phyloP scores from a whole-genome alignment of 2,329 filamentous ascomycete genomes.

The Hypoxylon sp. region DNA sequence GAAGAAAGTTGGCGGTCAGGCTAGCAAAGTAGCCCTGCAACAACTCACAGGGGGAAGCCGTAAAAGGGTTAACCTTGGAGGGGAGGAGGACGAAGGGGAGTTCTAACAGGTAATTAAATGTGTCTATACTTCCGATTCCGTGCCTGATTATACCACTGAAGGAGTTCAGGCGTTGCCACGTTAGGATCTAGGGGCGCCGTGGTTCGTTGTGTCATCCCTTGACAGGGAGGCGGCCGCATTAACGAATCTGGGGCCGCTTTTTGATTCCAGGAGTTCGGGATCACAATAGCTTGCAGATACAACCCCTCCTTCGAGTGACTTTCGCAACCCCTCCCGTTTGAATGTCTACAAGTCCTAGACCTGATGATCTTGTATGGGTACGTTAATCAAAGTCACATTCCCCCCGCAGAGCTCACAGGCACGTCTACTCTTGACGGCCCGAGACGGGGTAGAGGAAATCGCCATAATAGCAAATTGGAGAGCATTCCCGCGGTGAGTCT shows the following conservation, averaged over 20 bases:
- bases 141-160: constrained; percentile 50
- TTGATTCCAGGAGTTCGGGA: constrained; percentile 45
- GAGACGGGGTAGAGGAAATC: constrained; percentile 39
- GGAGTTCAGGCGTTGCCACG: constrained; percentile 50
- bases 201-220: constrained; percentile 51
- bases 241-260: constrained; percentile 33
- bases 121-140: constrained; percentile 49
- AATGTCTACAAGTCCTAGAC: constrained; percentile 49
- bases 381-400: constrained; percentile 55
- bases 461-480: constrained; percentile 50
- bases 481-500: constrained; percentile 53
- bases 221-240: constrained; percentile 45
- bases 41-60: constrained; percentile 86
- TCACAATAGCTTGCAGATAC: constrained; percentile 46
- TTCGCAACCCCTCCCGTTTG: constrained; percentile 46
- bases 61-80: constrained; percentile 89
- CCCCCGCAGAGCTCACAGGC: constrained; percentile 37
- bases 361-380: constrained; percentile 51
- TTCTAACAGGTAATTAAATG: constrained; percentile 53
- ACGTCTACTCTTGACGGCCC: constrained; percentile 36
- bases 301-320: constrained; percentile 46
- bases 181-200: constrained; percentile 46
- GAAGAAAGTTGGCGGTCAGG: constrained; percentile 91
- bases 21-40: constrained; percentile 91
- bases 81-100: constrained; percentile 73